Percentiles rank a stretch among this genome's conserved stretches.
These are phyloP conservation scores for Verticillium nubilum DNA, from an alignment of 2,329 filamentous ascomycete genomes.

Conservation along the genomic window DNA sequence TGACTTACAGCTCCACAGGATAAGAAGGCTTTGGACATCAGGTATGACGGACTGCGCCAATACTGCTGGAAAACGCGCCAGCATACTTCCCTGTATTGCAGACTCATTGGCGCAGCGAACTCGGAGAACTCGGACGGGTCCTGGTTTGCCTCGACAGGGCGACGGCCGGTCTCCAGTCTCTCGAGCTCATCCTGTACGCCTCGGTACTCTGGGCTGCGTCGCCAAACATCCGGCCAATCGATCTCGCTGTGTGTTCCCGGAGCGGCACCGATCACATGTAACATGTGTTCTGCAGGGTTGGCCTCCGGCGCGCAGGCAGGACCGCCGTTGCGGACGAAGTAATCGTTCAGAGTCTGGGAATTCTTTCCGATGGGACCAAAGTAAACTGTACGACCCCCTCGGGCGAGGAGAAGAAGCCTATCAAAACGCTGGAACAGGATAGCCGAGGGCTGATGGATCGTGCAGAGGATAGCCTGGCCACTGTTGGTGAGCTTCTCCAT, in stretches of 20 bases:
- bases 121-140: slow-evolving; percentile 46
- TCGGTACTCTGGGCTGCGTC: slow-evolving; percentile 23
- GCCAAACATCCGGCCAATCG: slow-evolving; percentile 34
- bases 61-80: slow-evolving; percentile 69
- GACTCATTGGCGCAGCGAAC: slow-evolving; percentile 61
- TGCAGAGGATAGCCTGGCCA: slow-evolving; percentile 45
- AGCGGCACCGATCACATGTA: slow-evolving; percentile 38
- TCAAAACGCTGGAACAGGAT: slow-evolving; percentile 49
- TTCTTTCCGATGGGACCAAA: slow-evolving; percentile 52
- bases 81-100: slow-evolving; percentile 56
- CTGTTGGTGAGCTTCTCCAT: slow-evolving; percentile 57
- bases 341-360: slow-evolving; percentile 42
- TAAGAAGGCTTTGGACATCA: slow-evolving; percentile 63
- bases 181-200: slow-evolving; percentile 24
- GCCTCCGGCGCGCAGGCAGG: slow-evolving; percentile 44
- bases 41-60: slow-evolving; percentile 71
- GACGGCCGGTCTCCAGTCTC: slow-evolving; percentile 18
- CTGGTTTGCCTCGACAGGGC: slow-evolving; percentile 25
- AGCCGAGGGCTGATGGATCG: slow-evolving; percentile 45
- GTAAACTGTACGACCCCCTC: slow-evolving; percentile 50
- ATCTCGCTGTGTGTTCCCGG: slow-evolving; percentile 38
- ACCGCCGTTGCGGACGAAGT: slow-evolving; percentile 59
- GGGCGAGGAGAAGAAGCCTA: slow-evolving; percentile 49
- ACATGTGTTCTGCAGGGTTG: slow-evolving; percentile 67
- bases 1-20: slow-evolving; percentile 33